phyloP scores from a whole-genome alignment of 148 eudicot species.

The Salicornia ramosissima region DNA sequence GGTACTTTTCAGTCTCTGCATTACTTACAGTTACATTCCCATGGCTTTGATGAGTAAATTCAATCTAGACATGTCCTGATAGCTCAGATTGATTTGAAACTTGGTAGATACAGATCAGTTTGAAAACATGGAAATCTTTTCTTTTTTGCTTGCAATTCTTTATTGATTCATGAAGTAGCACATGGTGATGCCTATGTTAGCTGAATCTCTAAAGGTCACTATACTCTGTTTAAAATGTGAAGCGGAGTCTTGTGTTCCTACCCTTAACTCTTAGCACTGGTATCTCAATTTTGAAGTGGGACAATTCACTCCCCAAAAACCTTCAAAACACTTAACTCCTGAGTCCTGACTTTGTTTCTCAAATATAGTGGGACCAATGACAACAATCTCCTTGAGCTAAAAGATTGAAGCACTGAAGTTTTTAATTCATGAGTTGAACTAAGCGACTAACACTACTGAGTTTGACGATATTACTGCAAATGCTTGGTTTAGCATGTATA shows the following conservation, averaged over 20 bases:
- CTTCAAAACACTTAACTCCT: no score
- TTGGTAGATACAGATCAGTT: not conserved
- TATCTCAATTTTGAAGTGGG: not conserved
- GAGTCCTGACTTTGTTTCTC: no score
- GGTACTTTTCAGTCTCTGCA: constrained; percentile 39
- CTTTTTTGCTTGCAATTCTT: not conserved
- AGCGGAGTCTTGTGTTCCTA: not conserved
- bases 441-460: no score
- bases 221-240: not conserved
- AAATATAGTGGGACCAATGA: no score
- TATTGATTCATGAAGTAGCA: not conserved
- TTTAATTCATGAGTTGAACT: no score
- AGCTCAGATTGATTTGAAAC: not conserved
- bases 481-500: no score
- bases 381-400: no score
- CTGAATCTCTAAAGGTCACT: not conserved
- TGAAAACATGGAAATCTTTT: not conserved
- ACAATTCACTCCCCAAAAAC: not conserved
- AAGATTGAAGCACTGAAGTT: no score
- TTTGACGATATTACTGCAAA: no score
- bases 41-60: not conserved
- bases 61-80: not conserved
- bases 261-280: not conserved
- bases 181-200: not conserved
- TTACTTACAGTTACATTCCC: not conserved